Evolutionary conservation across 768 basidiomycete genomes (phyloP).

Genomic region (Coprinellus micaceus): DNA sequence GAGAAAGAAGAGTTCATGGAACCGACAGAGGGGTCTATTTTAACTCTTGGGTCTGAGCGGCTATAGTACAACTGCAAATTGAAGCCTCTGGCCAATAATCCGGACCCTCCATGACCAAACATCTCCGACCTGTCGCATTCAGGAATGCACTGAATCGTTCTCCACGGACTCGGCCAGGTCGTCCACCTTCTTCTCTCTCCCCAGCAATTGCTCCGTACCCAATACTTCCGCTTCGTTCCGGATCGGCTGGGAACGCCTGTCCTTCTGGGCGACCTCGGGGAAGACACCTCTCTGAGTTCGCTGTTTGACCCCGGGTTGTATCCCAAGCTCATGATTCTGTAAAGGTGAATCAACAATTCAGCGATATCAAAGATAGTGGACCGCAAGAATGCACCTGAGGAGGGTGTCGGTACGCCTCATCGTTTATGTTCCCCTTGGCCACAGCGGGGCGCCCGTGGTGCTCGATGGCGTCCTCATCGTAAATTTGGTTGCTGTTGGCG

Average conservation of each 20-base stretch:
- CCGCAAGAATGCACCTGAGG: constrained; percentile 15
- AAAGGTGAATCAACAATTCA: background rate
- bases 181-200: background rate
- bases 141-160: background rate
- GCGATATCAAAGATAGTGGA: too few relatives aligned
- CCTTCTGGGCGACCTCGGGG: background rate
- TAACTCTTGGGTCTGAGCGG: too few relatives aligned
- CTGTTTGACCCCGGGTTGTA: too few relatives aligned
- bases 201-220: background rate
- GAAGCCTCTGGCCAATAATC: too few relatives aligned
- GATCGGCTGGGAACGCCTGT: background rate
- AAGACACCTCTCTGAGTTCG: too few relatives aligned
- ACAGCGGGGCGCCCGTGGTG: constrained; percentile 15
- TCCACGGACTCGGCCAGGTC: background rate
- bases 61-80: too few relatives aligned
- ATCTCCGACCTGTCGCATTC: too few relatives aligned
- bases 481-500: too few relatives aligned
- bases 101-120: too few relatives aligned
- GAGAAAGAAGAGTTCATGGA: too few relatives aligned
- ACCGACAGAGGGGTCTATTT: too few relatives aligned
- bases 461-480: constrained; percentile 21
- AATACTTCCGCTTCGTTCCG: background rate
- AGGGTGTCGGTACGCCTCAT: constrained; percentile 20
- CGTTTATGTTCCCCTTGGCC: constrained; percentile 20
- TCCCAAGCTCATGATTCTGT: background rate